These are phyloP conservation scores for Hymenoscyphus scutula DNA, from an alignment of 2,329 filamentous ascomycete genomes.

Conservation along the genomic window DNA sequence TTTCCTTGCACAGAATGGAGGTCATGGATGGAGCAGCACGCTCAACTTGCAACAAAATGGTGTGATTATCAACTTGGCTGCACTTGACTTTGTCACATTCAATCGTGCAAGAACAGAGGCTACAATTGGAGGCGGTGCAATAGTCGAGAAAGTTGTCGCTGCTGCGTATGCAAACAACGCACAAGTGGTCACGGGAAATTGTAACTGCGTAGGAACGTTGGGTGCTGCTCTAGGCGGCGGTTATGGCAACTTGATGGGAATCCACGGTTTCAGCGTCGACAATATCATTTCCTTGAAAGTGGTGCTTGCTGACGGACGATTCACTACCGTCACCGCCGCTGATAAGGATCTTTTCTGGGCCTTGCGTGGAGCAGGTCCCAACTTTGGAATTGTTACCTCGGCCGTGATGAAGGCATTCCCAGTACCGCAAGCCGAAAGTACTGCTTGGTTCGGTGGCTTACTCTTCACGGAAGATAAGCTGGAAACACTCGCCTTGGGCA, in stretches of 20 bases:
- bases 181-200: constrained; percentile 6
- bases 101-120: background rate
- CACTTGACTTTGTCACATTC: constrained; percentile 4
- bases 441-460: background rate
- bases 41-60: background rate
- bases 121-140: background rate
- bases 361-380: background rate
- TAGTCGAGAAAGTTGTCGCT: background rate
- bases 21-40: constrained; percentile 2
- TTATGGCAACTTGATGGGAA: constrained; percentile 4
- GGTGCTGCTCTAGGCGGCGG: constrained; percentile 4
- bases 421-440: constrained; percentile 3
- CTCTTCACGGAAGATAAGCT: constrained; percentile 3
- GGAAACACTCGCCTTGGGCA: background rate
- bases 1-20: constrained; percentile 6
- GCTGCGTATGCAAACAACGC: constrained; percentile 4
- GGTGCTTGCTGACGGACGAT: background rate
- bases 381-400: constrained; percentile 9
- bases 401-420: constrained; percentile 5
- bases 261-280: constrained; percentile 6
- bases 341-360: constrained; percentile 8
- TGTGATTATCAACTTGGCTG: constrained; percentile 2
- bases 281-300: constrained; percentile 4
- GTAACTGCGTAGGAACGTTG: constrained; percentile 5
- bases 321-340: background rate